Percentiles rank a stretch among this genome's conserved stretches.
phyloP scores from a whole-genome alignment of 768 basidiomycete species.

The Tulasnella calospora region DNA sequence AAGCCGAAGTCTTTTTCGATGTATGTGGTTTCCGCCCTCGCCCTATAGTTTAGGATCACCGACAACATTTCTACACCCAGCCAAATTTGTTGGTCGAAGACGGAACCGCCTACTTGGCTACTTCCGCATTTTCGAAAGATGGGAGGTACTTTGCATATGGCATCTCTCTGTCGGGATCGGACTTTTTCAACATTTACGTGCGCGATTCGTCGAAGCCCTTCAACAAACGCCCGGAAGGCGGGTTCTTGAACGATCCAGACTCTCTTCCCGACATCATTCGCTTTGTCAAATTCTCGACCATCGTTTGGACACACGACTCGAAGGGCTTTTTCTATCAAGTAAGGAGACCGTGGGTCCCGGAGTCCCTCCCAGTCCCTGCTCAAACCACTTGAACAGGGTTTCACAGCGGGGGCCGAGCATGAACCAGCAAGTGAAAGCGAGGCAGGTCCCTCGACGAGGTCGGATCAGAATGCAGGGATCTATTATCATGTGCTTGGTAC shows the following conservation, averaged over 20 bases:
- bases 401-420: conserved; percentile 49
- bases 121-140: conserved; percentile 56
- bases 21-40: conserved; percentile 38
- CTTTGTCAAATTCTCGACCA: conserved; percentile 69
- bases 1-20: conserved; percentile 75
- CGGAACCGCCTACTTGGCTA: conserved; percentile 63
- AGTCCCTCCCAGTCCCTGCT: background rate
- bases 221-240: conserved; percentile 40
- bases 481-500: conserved; percentile 74
- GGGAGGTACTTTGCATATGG: conserved; percentile 74
- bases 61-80: conserved; percentile 36
- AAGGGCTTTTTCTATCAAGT: conserved; percentile 83
- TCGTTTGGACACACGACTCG: conserved; percentile 72
- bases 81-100: conserved; percentile 68
- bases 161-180: conserved; percentile 64
- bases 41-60: background rate
- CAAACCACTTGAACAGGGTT: conserved; percentile 42
- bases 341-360: conserved; percentile 25
- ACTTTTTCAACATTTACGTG: conserved; percentile 64
- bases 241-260: conserved; percentile 34
- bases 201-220: conserved; percentile 60
- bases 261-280: conserved; percentile 62
- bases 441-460: conserved; percentile 56
- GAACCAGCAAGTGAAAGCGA: conserved; percentile 40
- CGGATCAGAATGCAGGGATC: conserved; percentile 64